Evolutionary conservation across 1,284 basidiomycete genomes (phyloP), one percentile per base, ranked within the genome.

Genomic region (Paramarasmius palmivorus): DNA sequence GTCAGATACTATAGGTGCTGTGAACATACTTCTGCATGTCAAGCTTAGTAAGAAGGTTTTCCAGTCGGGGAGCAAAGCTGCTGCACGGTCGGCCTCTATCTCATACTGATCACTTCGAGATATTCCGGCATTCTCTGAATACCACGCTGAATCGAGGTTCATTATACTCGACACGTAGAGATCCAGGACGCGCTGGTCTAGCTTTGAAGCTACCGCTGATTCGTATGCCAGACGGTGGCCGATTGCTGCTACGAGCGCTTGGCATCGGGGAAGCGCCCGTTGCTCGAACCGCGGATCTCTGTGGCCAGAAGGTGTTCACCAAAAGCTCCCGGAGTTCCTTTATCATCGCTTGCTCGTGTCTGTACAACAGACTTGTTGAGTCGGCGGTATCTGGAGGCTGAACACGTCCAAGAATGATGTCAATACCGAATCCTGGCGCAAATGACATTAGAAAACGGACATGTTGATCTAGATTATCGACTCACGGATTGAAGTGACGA

Each of bases 181-280:
- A 10, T 63, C 50, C 22, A 63, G 50, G 15, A 66, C 40, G 19
- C 25, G 9, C 14, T 38, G 19, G 2, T 52, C 50, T 2, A 76
- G 56, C 3, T 63, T 63, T 1, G 65, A 66, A 0, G 59, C 62
- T 32, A 70, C 58, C 0, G 77, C 77, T 0, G 76, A 74, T n/a
- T 78, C 78, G 59, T 77, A 78, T 9, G 76, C 74, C 64, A 80
- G 73, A 2, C 76, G 70, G 57, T 75, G 70, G 2, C 77, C 78
- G 44, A 79, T 74, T 6, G 73, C 72, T 52, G 75, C 67, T 22
- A 77, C 66, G 15, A 76, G 58, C 1, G 63, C 56, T 23, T 65
- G 62, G 61, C 73, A 75, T 10, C 63, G 64, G 0, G 76, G 77
- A 12, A 77, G 69, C 22, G 76, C 51, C 19, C 63, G 62, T 61